These are phyloP conservation scores for Scheffersomyces insectosa DNA, from an alignment of 1,139 yeast species.

Conservation along the genomic window DNA sequence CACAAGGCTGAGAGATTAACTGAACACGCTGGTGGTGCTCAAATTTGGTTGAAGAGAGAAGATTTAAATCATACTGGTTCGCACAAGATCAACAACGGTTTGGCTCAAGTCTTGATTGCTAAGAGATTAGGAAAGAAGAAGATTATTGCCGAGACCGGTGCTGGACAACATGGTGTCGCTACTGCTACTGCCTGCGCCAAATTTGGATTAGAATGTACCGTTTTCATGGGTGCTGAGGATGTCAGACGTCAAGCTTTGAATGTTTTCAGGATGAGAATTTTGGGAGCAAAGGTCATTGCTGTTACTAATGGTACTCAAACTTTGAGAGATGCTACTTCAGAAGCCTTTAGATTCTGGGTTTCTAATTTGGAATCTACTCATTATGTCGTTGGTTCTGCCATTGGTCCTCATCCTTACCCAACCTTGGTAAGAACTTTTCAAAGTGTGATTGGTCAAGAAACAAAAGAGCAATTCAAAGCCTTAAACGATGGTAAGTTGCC, in stretches of 20 bases:
- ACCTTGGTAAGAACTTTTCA: conserved; percentile 97
- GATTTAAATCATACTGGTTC: conserved; percentile 98
- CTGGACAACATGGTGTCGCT: conserved; percentile 99
- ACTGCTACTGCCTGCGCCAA: conserved; percentile 99
- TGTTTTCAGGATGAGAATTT: conserved; percentile 93
- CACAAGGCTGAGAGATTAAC: conserved; percentile 90
- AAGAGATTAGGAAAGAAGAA: conserved; percentile 87
- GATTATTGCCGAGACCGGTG: conserved; percentile 98
- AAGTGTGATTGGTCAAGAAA: conserved; percentile 92
- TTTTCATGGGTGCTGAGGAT: conserved; percentile 99
- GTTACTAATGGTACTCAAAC: conserved; percentile 96
- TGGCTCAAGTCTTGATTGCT: conserved; percentile 92
- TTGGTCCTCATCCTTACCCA: conserved; percentile 99
- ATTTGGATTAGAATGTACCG: conserved; percentile 93
- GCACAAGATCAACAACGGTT: conserved; percentile 94
- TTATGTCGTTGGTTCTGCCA: conserved; percentile 95
- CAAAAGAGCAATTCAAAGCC: conserved; percentile 83
- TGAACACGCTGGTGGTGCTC: conserved; percentile 93
- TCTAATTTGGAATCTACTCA: conserved; percentile 83
- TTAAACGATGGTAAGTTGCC: conserved; percentile 83
- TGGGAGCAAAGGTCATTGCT: conserved; percentile 93
- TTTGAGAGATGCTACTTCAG: conserved; percentile 95
- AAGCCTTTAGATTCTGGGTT: conserved; percentile 96
- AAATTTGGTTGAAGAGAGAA: conserved; percentile 97
- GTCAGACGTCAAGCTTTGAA: conserved; percentile 97